These are phyloP conservation scores for Aspergillus sp. DNA, from an alignment of 2,329 filamentous ascomycete genomes.

Conservation along the genomic window DNA sequence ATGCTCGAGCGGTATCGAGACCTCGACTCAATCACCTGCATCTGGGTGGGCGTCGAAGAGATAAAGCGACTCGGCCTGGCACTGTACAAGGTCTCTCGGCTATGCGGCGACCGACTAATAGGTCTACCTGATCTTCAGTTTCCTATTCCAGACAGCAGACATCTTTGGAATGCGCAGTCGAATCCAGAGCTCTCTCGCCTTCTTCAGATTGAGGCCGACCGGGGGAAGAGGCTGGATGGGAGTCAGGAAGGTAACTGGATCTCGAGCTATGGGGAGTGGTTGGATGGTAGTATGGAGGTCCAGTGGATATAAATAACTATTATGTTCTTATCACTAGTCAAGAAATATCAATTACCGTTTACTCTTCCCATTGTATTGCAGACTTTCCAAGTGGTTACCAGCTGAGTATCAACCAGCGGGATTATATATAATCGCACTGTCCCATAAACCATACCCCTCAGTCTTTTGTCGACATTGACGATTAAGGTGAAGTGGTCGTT, in stretches of 20 bases:
- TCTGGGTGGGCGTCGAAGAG: slow-evolving; percentile 26
- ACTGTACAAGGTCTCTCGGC: slow-evolving; percentile 21
- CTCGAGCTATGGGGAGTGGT: not conserved
- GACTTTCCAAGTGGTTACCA: no score
- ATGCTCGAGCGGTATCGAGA: slow-evolving; percentile 20
- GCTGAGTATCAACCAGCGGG: no score
- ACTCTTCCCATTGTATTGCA: no score
- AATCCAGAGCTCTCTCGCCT: slow-evolving; percentile 5
- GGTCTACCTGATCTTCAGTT: slow-evolving; percentile 20
- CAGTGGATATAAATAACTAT: not conserved
- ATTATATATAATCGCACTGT: no score
- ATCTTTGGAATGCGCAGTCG: slow-evolving; percentile 11
- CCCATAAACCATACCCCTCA: no score
- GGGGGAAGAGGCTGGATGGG: not conserved
- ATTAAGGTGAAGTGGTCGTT: no score
- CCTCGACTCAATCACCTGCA: slow-evolving; percentile 17
- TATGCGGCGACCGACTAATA: slow-evolving; percentile 9
- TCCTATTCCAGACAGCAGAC: slow-evolving; percentile 12
- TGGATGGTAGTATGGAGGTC: not conserved
- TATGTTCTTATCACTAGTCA: no score
- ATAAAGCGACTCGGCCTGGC: slow-evolving; percentile 25
- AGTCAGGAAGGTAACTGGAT: slow-evolving; percentile 5
- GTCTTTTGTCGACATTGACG: no score
- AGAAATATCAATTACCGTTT: no score
- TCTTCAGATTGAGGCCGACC: not conserved